Base-by-base conservation (phyloP, 2,329 filamentous ascomycete genomes). In the Xylariaceae sp. region DNA sequence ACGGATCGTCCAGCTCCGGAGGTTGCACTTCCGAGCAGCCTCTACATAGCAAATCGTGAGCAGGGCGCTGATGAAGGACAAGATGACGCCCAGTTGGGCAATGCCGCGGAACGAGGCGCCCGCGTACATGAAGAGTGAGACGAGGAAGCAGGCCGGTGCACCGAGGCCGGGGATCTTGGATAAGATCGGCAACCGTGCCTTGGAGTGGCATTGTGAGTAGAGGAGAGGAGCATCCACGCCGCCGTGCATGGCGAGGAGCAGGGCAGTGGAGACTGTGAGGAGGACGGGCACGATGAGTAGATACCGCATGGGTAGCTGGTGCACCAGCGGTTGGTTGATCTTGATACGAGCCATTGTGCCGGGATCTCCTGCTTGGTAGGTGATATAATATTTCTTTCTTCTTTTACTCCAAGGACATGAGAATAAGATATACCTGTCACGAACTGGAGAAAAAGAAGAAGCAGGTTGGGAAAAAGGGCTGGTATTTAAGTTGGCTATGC, bases 121-220 rank as follows among this genome's bases (percentile, higher is more conserved):
- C 13, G 80, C 76, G 34, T 72, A 71, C 61, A 74, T 71, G 69
- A 82, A 77, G 73, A 81, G 80, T 73, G 76, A 77, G 66, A 81
- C 72, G 59, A 80, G 68, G 69, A 79, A 82, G 71, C 80, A 83
- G 34, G 73, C 60, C 13, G 78, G 76, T 1, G 78, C 72, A 44
- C 78, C 79, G 23, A 82, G 56, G 49, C 77, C 60, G 4, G 78
- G 79, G 2, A 80, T 66, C n/a, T 69, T 74, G 51, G 75, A 77
- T 18, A 83, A 67, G 15, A 55, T 72, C 9, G 77, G 78, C 18
- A 82, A 67, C 13, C 76, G 77, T 7, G 78, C 70, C 60, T 71
- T 77, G 1, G 80, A 73, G 67, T 81, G 77, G 70, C 80, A 83
- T 65, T 82, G 80, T 49, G 79, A 81, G 72, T 77, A 82, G 60